Evolutionary conservation across 495 filamentous ascomycete species (phyloP), one percentile per base, ranked within the genome.

Genomic region (Penicillium psychrofluorescens): DNA sequence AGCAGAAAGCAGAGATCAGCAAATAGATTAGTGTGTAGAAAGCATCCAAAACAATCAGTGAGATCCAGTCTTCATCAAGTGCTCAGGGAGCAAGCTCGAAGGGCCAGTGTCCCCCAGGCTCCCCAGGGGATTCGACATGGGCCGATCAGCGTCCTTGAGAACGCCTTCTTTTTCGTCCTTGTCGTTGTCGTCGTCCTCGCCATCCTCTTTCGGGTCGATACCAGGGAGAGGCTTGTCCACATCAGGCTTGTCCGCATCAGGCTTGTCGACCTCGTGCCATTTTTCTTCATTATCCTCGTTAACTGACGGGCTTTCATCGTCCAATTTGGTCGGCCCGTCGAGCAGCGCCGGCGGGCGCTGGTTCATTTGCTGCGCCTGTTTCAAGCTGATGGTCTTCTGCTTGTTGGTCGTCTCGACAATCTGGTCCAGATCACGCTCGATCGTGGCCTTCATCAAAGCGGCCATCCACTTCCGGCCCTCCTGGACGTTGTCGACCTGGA

Each of bases 381-480:
- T 81, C 9, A 96, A 77, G 39, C 84, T 88, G 38, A 96, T 91
- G 0, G 90, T 96, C 65, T 91, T 88, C 54, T 90, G 89, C 55
- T 91, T 87, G 67, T 95, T 97, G n/a, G 89, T 92, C 0, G 84
- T 89, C 30, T 84, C 86, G 41, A 94, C 80, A 1, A 79, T 74
- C 45, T 83, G 74, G 7, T 78, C 74, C 51, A 91, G 80, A 54
- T 99, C 92, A 45, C 90, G 84, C 51, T 97, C 94, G 51, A 99
- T 99, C 6, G 94, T 99, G 4, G 94, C 94, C 67, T 97, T 99
- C 88, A 97, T 94, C 46, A 99, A 70, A 9, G 94, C 94, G 4
- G 88, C 94, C 94, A 99, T 99, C 94, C 94, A 99, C 34, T 90
- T 66, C 12, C 94, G 81, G 11, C 92, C 94, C 51, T 92, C 81